These are phyloP conservation scores for Colletotrichum karsti DNA, from an alignment of 2,329 filamentous ascomycete species.

Conservation along the genomic window DNA sequence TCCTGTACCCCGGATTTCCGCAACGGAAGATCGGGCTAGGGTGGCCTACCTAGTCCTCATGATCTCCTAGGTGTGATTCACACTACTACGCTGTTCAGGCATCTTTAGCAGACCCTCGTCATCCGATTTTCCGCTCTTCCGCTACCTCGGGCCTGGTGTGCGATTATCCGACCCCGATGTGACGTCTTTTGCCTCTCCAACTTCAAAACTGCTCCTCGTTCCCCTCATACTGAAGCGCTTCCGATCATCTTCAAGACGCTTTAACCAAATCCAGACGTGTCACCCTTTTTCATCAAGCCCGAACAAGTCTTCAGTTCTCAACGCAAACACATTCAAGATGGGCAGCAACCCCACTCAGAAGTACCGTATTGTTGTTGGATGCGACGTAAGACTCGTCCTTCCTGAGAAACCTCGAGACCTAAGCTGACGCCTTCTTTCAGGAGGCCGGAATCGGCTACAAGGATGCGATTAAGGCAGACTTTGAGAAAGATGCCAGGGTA, in stretches of 20 bases:
- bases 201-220: neutral
- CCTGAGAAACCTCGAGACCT: neutral
- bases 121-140: slow-evolving; percentile 14
- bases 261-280: too few species aligned
- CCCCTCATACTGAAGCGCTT: neutral
- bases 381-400: slow-evolving; percentile 54
- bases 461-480: slow-evolving; percentile 76
- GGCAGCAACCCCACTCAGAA: slow-evolving; percentile 39
- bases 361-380: slow-evolving; percentile 63
- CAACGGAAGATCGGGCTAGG: slow-evolving; percentile 20
- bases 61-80: neutral
- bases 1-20: slow-evolving; percentile 23
- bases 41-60: neutral
- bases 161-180: neutral
- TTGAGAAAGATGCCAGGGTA: slow-evolving; percentile 74
- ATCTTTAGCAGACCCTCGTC: neutral
- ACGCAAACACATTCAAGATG: neutral
- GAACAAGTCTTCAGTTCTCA: neutral
- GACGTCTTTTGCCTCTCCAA: neutral
- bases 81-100: neutral
- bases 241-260: too few species aligned
- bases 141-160: neutral
- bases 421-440: slow-evolving; percentile 35
- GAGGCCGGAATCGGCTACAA: slow-evolving; percentile 84
- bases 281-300: too few species aligned